Evolutionary conservation across 2,329 filamentous ascomycete species (phyloP), one percentile per base, ranked within the genome.

Genomic region (Claviceps purpurea): DNA sequence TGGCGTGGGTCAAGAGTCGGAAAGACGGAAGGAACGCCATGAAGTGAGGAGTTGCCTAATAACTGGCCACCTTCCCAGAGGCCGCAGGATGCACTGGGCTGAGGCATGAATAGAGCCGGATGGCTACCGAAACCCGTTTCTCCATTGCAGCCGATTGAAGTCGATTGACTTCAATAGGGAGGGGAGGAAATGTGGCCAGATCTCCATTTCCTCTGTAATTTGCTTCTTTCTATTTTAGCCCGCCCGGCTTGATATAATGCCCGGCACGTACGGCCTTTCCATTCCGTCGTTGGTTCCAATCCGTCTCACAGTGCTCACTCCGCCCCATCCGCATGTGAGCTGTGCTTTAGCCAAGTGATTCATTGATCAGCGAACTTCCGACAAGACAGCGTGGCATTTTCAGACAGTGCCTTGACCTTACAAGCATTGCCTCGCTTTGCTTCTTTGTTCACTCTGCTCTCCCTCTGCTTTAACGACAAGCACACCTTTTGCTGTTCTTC

Each of bases 331-430:
- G 10, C 16, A 14, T 13, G 8, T 22, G 18, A 43, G 20, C 41
- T 22, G 41, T 22, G 41, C 41, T 43, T 14, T 22, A 30, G 18
- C 42, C 30, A 47, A 47, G 20, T 34, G 30, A 34, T 46, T 22
- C 39, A 30, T 39, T 11, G 4, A 37, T 47, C 40, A 30, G 45
- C 39, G n/a, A 20, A 42, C 10, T 44, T 50, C 51, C 10, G 30
- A 49, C 46, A 41, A 54, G 57, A 55, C 59, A 60, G 54, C 56
- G 57, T 61, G 59, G 58, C 59, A 56, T 60, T 55, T 57, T 59
- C 54, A 54, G 50, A 50, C 45, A 26, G 18, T 11, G 6, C 16
- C 39, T 16, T n/a, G 14, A 10, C n/a, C 39, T 41, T 4, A 4
- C n/a, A 16, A n/a, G 16, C 6, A 5, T 6, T 22, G 8, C 22